A percentile compares a stretch with the other conserved stretches of the same genome.
Conservation (phyloP, 495 filamentous ascomycete genomes). For the Penicillium canariense region DNA sequence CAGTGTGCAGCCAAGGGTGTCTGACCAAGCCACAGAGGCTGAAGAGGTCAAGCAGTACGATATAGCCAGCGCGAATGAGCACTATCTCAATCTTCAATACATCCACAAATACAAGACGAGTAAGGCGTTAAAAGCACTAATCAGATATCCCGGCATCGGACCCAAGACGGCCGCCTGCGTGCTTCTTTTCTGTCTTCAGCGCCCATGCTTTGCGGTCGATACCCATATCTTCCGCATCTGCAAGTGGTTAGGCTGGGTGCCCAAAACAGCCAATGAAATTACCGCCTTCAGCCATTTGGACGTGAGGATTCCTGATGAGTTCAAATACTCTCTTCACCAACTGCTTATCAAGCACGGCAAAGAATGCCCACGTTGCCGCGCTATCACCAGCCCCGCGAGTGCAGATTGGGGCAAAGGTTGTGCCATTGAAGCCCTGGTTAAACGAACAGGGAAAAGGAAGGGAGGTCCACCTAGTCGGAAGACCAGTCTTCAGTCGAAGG, state of each 20-base stretch:
- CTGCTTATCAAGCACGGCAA: slow-evolving; percentile 86
- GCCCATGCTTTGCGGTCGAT: slow-evolving; percentile 80
- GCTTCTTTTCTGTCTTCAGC: slow-evolving; percentile 72
- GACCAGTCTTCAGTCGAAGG: neutral
- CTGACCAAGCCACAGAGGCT: slow-evolving; percentile 15
- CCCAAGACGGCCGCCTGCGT: slow-evolving; percentile 91
- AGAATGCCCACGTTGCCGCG: slow-evolving; percentile 72
- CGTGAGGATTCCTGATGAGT: slow-evolving; percentile 71
- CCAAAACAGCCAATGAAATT: slow-evolving; percentile 55
- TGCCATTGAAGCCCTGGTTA: slow-evolving; percentile 51
- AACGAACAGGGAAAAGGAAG: slow-evolving; percentile 43
- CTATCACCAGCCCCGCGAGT: slow-evolving; percentile 45
- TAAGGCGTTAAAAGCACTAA: slow-evolving; percentile 69
- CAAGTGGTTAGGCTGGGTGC: slow-evolving; percentile 85
- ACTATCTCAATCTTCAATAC: slow-evolving; percentile 72
- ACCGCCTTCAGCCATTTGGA: slow-evolving; percentile 80
- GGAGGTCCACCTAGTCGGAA: slow-evolving; percentile 7
- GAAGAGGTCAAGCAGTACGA: slow-evolving; percentile 48
- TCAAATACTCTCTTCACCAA: slow-evolving; percentile 88
- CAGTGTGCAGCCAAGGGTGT: neutral
- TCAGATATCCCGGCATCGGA: slow-evolving; percentile 79
- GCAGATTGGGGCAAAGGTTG: slow-evolving; percentile 49
- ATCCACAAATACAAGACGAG: slow-evolving; percentile 64
- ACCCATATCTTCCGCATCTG: slow-evolving; percentile 81
- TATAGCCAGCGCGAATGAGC: slow-evolving; percentile 52